These are phyloP conservation scores for Phytophthora pini DNA, from an alignment of 352 stramenopile species.

Conservation along the genomic window DNA sequence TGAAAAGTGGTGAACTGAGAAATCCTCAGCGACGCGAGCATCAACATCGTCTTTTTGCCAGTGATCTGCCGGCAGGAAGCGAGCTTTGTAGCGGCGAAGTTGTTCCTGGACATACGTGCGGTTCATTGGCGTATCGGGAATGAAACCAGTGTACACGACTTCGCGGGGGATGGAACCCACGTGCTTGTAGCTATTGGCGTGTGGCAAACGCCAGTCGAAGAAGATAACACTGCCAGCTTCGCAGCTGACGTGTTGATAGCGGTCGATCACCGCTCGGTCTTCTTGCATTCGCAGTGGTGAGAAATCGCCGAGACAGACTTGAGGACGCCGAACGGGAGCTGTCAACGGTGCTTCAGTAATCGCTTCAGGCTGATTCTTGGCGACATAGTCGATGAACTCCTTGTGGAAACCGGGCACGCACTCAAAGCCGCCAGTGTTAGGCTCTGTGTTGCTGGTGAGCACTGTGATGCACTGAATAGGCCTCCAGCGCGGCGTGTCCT, in stretches of 20 bases:
- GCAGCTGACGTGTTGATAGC: conserved; percentile 71
- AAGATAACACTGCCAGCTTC: conserved; percentile 83
- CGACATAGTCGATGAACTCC: conserved; percentile 77
- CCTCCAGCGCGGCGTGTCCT: conserved; percentile 80
- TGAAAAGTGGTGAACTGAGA: conserved; percentile 73
- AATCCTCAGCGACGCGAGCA: conserved; percentile 61
- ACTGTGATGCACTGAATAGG: conserved; percentile 91
- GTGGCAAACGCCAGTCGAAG: conserved; percentile 89
- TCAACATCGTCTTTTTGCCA: conserved; percentile 79
- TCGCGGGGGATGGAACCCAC: conserved; percentile 59
- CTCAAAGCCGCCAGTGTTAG: conserved; percentile 88
- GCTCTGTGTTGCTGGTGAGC: conserved; percentile 71
- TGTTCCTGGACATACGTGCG: conserved; percentile 75
- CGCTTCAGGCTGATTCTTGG: conserved; percentile 22
- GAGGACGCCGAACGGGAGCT: conserved; percentile 40
- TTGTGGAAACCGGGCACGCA: conserved; percentile 87
- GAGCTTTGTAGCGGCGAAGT: conserved; percentile 65
- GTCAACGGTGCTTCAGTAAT: conserved; percentile 19
- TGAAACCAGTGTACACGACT: conserved; percentile 88
- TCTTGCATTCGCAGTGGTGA: conserved; percentile 87
- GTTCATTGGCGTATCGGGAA: conserved; percentile 81
- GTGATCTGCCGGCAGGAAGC: conserved; percentile 73
- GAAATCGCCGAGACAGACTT: conserved; percentile 90
- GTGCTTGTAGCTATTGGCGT: conserved; percentile 90
- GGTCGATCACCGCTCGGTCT: conserved; percentile 75